These are phyloP conservation scores for Yamadazyma sp. DNA, from an alignment of 805 yeast genomes.

Conservation along the genomic window DNA sequence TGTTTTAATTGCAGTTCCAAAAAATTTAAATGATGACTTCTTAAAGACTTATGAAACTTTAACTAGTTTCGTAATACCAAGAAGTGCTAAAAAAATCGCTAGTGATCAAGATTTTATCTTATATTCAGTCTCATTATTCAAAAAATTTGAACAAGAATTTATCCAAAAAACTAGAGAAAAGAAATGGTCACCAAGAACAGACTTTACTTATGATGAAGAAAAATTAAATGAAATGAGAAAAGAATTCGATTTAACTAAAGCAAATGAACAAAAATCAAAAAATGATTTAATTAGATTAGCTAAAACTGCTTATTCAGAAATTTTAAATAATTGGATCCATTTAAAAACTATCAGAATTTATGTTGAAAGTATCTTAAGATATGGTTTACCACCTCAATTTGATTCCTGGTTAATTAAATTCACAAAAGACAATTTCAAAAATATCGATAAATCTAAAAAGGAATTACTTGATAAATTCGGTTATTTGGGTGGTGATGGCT, in stretches of 20 bases:
- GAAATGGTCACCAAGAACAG: constrained; percentile 86
- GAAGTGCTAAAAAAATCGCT: constrained; percentile 71
- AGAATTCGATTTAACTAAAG: constrained; percentile 74
- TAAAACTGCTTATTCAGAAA: constrained; percentile 85
- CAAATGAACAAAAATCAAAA: constrained; percentile 67
- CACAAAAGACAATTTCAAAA: constrained; percentile 31
- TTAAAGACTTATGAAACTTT: constrained; percentile 71
- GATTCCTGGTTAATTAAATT: constrained; percentile 49
- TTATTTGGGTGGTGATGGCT: constrained; percentile 89
- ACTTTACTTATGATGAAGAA: constrained; percentile 81
- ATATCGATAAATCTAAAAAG: constrained; percentile 56
- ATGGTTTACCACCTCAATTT: constrained; percentile 95
- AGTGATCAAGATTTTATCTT: constrained; percentile 72
- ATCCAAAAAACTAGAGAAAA: constrained; percentile 70
- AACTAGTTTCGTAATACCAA: constrained; percentile 82
- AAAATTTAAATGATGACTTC: constrained; percentile 56
- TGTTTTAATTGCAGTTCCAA: constrained; percentile 86
- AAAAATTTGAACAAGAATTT: constrained; percentile 72
- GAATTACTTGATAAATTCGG: constrained; percentile 77
- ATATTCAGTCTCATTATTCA: constrained; percentile 80
- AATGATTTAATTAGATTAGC: constrained; percentile 81
- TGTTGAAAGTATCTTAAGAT: constrained; percentile 91
- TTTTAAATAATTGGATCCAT: constrained; percentile 84
- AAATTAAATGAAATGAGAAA: constrained; percentile 65
- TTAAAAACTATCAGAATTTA: constrained; percentile 81